Conservation (phyloP, 257 asterid species). For the Nicotiana attenuata region DNA sequence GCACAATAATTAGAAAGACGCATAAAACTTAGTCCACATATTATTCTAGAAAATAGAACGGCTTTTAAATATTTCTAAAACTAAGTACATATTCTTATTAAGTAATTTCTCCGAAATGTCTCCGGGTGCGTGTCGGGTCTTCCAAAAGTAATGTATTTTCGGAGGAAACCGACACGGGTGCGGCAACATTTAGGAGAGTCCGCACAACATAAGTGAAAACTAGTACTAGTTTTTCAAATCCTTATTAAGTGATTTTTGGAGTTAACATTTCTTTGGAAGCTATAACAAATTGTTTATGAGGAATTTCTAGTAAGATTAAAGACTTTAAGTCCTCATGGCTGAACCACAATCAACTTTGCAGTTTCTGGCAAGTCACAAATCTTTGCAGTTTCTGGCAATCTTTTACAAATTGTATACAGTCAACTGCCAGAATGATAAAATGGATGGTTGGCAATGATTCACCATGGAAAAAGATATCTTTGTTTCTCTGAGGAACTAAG, state of each 20-base stretch:
- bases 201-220: neutral
- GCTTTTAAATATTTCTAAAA: neutral
- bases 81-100: neutral
- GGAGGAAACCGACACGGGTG: too few relatives aligned
- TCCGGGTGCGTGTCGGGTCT: too few relatives aligned
- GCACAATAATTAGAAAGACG: slow-evolving; percentile 4
- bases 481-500: neutral
- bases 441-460: neutral
- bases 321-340: neutral
- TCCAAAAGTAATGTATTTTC: too few relatives aligned
- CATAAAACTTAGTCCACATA: neutral
- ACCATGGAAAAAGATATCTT: neutral
- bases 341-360: neutral
- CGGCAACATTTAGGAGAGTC: too few relatives aligned
- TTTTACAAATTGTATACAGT: neutral
- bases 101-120: neutral
- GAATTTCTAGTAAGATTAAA: neutral
- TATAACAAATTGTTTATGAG: neutral
- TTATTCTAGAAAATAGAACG: neutral
- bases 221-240: neutral
- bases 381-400: neutral
- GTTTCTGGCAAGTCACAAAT: neutral
- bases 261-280: neutral
- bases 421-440: neutral
- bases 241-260: neutral